phyloP scores from a whole-genome alignment of 768 basidiomycete genomes.

The Tulasnella calospora region DNA sequence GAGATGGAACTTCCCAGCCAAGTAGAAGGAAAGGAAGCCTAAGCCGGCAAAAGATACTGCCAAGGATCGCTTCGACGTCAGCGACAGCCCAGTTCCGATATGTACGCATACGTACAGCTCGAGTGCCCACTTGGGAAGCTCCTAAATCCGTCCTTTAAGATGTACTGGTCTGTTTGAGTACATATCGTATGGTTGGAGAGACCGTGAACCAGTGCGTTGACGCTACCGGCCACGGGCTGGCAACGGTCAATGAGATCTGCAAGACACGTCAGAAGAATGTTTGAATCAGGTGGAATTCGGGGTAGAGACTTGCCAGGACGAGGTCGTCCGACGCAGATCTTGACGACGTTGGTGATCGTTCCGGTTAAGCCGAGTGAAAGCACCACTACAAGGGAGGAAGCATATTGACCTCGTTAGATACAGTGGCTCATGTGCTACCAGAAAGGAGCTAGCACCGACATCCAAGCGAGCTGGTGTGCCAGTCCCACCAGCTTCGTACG shows the following conservation, averaged over 20 bases:
- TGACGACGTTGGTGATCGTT: conserved; percentile 73
- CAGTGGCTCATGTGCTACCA: background rate
- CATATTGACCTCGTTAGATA: background rate
- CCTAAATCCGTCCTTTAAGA: conserved; percentile 78
- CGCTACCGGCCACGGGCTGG: conserved; percentile 58
- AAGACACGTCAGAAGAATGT: conserved; percentile 6
- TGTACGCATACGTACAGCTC: conserved; percentile 52
- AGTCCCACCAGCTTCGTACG: conserved; percentile 79
- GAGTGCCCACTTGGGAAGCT: conserved; percentile 93
- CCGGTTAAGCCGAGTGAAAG: conserved; percentile 71
- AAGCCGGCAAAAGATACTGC: conserved; percentile 89
- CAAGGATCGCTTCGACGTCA: conserved; percentile 9
- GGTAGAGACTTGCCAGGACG: conserved; percentile 60
- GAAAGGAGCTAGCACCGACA: background rate
- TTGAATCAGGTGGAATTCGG: conserved; percentile 14
- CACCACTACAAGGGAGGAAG: conserved; percentile 38
- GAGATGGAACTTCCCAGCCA: conserved; percentile 87
- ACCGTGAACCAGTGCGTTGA: conserved; percentile 60
- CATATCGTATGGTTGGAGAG: conserved; percentile 74
- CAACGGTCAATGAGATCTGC: conserved; percentile 66
- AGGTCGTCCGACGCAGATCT: conserved; percentile 78
- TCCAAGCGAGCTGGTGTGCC: conserved; percentile 50
- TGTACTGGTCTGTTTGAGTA: conserved; percentile 53
- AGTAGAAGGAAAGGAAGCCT: conserved; percentile 80
- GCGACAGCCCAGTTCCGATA: background rate